Evolutionary conservation across 225 moss, liverwort and hornwort genomes (phyloP), one percentile per base, ranked within the genome.

Genomic region (Sphagnum tenellum): DNA sequence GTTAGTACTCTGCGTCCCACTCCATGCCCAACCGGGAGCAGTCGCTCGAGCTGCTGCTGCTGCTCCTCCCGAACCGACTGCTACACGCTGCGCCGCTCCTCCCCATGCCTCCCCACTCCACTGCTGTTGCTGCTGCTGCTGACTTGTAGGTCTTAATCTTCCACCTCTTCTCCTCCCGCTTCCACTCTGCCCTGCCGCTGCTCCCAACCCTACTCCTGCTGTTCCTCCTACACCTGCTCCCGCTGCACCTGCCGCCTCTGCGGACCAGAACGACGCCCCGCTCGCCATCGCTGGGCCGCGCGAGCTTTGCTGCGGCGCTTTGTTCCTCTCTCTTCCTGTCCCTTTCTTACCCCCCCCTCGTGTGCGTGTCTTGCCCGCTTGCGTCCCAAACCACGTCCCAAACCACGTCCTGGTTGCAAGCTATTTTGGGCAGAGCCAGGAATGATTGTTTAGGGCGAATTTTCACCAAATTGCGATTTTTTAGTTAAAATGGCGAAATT

Each of bases 71-170:
- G 55, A 64, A 14, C 85, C 74, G 14, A 94, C 94, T 0, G 89
- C 91, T 72, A 94, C 81, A 48, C 83, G 76, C 78, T 94, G 91
- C 69, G 85, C 79, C 53, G 78, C 82, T 64, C 85, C 85, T 2
- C 73, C 72, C 77, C 84, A 79, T 7, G 76, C 64, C 71, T 78
- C 80, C 45, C 61, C 59, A 12, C 70, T 75, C 62, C 84, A 78
- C 2, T 76, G 61, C 2, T 76, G 76, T 7, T 88, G 88, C 29
- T 29, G 29, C 29, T 29, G 29, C 29, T 29, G 29, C 53, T 85
- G 73, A 3, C 82, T 74, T 48, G 81, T 84, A 4, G 88, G 86
- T 60, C 91, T 67, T 63, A 87, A 83, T 71, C 94, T 60, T 12
- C 94, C 94, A 1, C 94, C 91, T 4, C 77, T 79, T 5, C 71